Percentiles rank a stretch among this genome's conserved stretches.
Evolutionary conservation across 2,329 filamentous ascomycete genomes (phyloP).

Genomic region (Fusarium pseudonygamai): DNA sequence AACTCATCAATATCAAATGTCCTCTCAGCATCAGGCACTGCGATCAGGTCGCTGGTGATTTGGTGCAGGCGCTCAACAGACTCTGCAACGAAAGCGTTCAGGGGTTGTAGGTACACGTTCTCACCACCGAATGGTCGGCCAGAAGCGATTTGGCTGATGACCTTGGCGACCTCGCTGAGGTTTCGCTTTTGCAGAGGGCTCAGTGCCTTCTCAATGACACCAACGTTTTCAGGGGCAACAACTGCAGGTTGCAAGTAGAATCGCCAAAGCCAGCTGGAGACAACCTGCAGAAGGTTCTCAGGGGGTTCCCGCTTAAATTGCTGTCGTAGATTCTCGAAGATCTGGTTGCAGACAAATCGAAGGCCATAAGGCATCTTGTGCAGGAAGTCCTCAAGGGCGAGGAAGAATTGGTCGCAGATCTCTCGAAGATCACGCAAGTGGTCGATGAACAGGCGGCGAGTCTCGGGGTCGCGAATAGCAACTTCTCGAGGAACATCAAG

Average conservation of each 20-base stretch:
- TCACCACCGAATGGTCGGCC: conserved; percentile 92
- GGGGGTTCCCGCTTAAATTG: conserved; percentile 84
- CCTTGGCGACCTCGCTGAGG: conserved; percentile 87
- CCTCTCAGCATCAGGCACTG: conserved; percentile 84
- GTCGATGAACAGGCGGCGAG: conserved; percentile 89
- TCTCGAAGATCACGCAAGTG: conserved; percentile 94
- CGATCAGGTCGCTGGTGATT: conserved; percentile 81
- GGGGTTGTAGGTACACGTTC: conserved; percentile 92
- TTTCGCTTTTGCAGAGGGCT: conserved; percentile 95
- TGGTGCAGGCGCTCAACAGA: conserved; percentile 81
- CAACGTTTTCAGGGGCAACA: conserved; percentile 89
- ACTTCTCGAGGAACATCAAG: conserved; percentile 89
- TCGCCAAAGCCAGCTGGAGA: conserved; percentile 93
- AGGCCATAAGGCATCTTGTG: conserved; percentile 93
- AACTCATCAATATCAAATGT: conserved; percentile 99
- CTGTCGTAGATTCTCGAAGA: conserved; percentile 78
- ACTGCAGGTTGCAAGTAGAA: conserved; percentile 92
- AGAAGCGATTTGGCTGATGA: conserved; percentile 87
- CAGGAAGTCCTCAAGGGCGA: conserved; percentile 81
- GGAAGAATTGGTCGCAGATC: conserved; percentile 91
- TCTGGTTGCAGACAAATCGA: conserved; percentile 86
- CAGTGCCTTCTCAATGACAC: conserved; percentile 88
- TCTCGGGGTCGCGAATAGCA: conserved; percentile 96
- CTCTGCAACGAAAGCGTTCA: conserved; percentile 90
- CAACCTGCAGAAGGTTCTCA: conserved; percentile 80